phyloP scores from a whole-genome alignment of 1,284 basidiomycete genomes.

The Afroboletus lepidellus region DNA sequence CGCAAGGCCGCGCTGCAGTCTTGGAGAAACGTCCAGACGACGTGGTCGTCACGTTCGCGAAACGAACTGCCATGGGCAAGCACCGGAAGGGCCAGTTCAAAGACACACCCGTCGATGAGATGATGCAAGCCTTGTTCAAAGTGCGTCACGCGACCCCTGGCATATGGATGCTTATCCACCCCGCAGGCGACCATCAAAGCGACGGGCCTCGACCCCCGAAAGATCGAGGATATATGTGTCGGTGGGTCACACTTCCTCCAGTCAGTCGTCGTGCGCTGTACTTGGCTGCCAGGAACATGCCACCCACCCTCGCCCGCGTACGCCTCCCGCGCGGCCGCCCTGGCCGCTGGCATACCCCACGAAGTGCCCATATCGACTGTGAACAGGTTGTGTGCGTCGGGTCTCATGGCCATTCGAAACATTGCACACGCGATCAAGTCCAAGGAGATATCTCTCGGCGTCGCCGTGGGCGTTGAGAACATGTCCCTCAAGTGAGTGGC shows the following conservation, averaged over 20 bases:
- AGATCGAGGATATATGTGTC: constrained; percentile 80
- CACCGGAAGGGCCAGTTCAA: constrained; percentile 81
- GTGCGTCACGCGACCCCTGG: constrained; percentile 32
- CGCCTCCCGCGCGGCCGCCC: constrained; percentile 73
- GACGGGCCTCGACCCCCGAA: constrained; percentile 50
- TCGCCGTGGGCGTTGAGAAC: constrained; percentile 82
- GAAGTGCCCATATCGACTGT: constrained; percentile 77
- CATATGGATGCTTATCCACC: neutral
- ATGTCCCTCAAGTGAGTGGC: constrained; percentile 74
- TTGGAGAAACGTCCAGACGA: constrained; percentile 75
- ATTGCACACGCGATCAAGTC: constrained; percentile 77
- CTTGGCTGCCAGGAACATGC: constrained; percentile 60
- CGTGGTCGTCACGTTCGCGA: constrained; percentile 84
- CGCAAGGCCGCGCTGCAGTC: constrained; percentile 44
- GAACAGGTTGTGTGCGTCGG: constrained; percentile 82
- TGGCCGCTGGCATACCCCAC: constrained; percentile 80
- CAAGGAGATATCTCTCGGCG: constrained; percentile 68
- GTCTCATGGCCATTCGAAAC: constrained; percentile 80
- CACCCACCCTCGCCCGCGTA: constrained; percentile 84
- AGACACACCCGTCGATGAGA: constrained; percentile 71
- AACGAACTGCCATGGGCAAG: constrained; percentile 75
- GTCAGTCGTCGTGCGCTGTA: neutral
- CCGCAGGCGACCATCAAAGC: constrained; percentile 47
- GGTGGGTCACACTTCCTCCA: constrained; percentile 43
- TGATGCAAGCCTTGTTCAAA: constrained; percentile 69